These are phyloP conservation scores for Daldinia vernicosa DNA, from an alignment of 495 filamentous ascomycete species.

Conservation along the genomic window DNA sequence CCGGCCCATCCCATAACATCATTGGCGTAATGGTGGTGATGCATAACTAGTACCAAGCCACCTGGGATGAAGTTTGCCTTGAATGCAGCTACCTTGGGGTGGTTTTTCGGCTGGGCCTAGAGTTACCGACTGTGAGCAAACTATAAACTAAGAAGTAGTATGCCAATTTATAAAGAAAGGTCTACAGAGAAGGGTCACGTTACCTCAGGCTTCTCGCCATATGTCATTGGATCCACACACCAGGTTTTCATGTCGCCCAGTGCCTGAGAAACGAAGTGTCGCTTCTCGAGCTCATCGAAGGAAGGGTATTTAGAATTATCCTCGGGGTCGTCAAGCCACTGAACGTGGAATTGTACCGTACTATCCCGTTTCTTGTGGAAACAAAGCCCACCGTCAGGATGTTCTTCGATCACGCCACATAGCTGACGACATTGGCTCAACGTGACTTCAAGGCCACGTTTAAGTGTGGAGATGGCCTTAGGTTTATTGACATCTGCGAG, in stretches of 20 bases:
- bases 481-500: conserved; percentile 45
- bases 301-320: conserved; percentile 39
- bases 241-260: conserved; percentile 46
- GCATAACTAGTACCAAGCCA: too few relatives aligned
- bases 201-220: conserved; percentile 47
- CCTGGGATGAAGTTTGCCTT: too few relatives aligned
- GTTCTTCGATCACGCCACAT: conserved; percentile 52
- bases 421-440: conserved; percentile 53
- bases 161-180: too few relatives aligned
- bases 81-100: too few relatives aligned
- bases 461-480: conserved; percentile 39
- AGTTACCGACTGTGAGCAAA: too few relatives aligned
- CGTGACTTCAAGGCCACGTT: conserved; percentile 49
- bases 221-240: conserved; percentile 50
- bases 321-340: conserved; percentile 46
- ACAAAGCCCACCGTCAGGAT: conserved; percentile 35
- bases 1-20: too few relatives aligned
- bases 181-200: too few relatives aligned
- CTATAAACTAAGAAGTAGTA: too few relatives aligned
- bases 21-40: too few relatives aligned
- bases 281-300: conserved; percentile 40
- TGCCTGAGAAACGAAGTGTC: conserved; percentile 34
- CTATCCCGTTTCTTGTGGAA: conserved; percentile 52
- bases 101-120: too few relatives aligned
- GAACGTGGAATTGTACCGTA: conserved; percentile 50